A percentile compares a stretch with the other conserved stretches of the same genome.
phyloP scores from a whole-genome alignment of 2,329 filamentous ascomycete genomes.

The Aspergillus brunneoviolaceus region DNA sequence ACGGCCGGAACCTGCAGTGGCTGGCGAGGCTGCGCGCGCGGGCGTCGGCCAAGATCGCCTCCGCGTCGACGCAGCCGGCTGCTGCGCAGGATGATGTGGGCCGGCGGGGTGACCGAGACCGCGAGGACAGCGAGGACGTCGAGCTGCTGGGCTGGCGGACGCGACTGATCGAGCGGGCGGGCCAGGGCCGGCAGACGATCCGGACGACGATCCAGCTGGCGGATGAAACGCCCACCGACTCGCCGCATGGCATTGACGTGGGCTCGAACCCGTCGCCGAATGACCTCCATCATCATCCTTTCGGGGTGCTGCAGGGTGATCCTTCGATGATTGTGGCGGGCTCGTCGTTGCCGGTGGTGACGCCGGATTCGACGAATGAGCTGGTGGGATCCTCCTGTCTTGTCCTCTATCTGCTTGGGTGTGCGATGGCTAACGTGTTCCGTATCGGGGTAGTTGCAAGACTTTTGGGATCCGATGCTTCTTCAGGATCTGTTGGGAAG shows the following conservation, averaged over 20 bases:
- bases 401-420: background rate
- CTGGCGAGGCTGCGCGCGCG: background rate
- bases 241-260: background rate
- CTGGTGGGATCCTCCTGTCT: background rate
- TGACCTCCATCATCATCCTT: background rate
- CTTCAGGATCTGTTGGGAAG: conserved; percentile 1
- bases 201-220: background rate
- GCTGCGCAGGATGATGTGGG: background rate
- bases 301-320: background rate
- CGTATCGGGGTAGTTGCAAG: background rate
- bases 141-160: conserved; percentile 4
- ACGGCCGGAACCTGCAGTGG: conserved; percentile 3
- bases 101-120: background rate
- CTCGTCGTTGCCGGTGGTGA: background rate
- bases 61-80: background rate
- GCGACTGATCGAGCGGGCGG: conserved; percentile 1
- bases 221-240: background rate
- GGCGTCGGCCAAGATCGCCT: background rate
- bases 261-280: background rate
- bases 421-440: background rate
- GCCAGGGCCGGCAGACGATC: background rate
- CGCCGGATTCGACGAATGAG: conserved; percentile 2
- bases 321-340: background rate
- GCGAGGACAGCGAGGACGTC: conserved; percentile 2
- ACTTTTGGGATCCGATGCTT: conserved; percentile 7